phyloP scores from a whole-genome alignment of 2,329 filamentous ascomycete species.

The Colletotrichum siamense region DNA sequence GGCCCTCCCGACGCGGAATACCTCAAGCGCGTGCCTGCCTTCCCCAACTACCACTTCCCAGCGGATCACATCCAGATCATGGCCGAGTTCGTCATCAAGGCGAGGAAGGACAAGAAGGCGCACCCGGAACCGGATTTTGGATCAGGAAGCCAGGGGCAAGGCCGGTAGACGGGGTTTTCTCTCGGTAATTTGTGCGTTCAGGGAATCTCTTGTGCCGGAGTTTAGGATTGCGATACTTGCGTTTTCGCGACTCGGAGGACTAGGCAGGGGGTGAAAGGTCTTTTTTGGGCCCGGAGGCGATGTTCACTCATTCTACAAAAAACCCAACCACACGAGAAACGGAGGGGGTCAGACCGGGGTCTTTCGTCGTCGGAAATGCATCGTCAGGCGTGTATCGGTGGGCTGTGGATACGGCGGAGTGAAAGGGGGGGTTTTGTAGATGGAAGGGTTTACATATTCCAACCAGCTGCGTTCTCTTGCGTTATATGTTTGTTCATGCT shows the following conservation, averaged over 20 bases:
- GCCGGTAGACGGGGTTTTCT: slow-evolving; percentile 12
- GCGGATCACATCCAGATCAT: slow-evolving; percentile 91
- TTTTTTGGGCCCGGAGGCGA: slow-evolving; percentile 8
- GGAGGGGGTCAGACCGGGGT: not conserved
- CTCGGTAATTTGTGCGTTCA: not conserved
- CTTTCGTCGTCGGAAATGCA: slow-evolving; percentile 16
- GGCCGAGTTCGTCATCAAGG: slow-evolving; percentile 89
- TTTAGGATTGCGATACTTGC: slow-evolving; percentile 23
- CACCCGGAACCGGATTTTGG: slow-evolving; percentile 67
- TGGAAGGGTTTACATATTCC: slow-evolving; percentile 17
- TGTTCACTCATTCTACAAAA: slow-evolving; percentile 4
- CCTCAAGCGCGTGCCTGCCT: slow-evolving; percentile 85
- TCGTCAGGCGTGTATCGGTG: not conserved
- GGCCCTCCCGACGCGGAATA: slow-evolving; percentile 88
- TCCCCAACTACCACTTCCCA: slow-evolving; percentile 94
- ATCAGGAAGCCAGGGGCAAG: slow-evolving; percentile 27
- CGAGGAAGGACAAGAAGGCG: slow-evolving; percentile 80
- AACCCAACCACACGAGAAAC: not conserved
- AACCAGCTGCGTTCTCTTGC: slow-evolving; percentile 17
- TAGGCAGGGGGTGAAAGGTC: not conserved
- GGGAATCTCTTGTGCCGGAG: slow-evolving; percentile 24
- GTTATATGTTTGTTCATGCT: not conserved
- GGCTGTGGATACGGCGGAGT: slow-evolving; percentile 8
- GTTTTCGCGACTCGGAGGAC: slow-evolving; percentile 21
- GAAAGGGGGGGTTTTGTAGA: slow-evolving; percentile 19